phyloP scores from a whole-genome alignment of 2,329 filamentous ascomycete species.

The Dothiorella sarmentorum region DNA sequence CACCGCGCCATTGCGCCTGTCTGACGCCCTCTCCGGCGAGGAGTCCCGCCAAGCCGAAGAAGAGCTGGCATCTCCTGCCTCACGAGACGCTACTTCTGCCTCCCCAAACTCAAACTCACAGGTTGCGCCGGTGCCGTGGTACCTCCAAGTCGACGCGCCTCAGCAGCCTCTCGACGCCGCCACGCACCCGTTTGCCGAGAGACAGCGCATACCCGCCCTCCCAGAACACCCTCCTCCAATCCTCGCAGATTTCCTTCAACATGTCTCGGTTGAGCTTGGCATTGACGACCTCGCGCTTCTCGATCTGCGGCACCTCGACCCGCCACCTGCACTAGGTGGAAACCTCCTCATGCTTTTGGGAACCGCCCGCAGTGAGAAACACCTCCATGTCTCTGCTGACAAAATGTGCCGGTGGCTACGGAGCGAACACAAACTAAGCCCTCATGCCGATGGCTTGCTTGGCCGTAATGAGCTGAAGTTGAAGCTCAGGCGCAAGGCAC shows the following conservation, averaged over 20 bases:
- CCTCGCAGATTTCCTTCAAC: conserved; percentile 68
- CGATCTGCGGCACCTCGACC: conserved; percentile 80
- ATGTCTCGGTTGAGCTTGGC: conserved; percentile 79
- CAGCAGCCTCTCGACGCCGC: conserved; percentile 25
- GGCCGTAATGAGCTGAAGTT: conserved; percentile 89
- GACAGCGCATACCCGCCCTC: conserved; percentile 59
- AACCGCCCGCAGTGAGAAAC: conserved; percentile 86
- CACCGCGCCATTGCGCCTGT: conserved; percentile 3
- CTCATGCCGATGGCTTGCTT: conserved; percentile 81
- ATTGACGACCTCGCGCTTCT: conserved; percentile 76
- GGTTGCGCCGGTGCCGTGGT: conserved; percentile 64
- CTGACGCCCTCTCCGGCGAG: not conserved
- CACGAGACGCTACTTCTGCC: no score
- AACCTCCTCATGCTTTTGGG: conserved; percentile 91
- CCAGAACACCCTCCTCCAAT: conserved; percentile 69
- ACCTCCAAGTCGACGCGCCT: conserved; percentile 67
- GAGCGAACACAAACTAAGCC: conserved; percentile 65
- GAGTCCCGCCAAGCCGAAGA: not conserved
- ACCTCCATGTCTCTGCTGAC: conserved; percentile 87
- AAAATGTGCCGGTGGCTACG: conserved; percentile 85
- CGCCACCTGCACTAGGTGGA: conserved; percentile 79
- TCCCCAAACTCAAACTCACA: not conserved
- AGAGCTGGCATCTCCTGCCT: not conserved
- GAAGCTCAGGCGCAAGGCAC: conserved; percentile 75
- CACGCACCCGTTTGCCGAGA: conserved; percentile 41